Base-by-base conservation (phyloP, 2,329 filamentous ascomycete genomes). In the Phaeosphaeriaceae sp. region DNA sequence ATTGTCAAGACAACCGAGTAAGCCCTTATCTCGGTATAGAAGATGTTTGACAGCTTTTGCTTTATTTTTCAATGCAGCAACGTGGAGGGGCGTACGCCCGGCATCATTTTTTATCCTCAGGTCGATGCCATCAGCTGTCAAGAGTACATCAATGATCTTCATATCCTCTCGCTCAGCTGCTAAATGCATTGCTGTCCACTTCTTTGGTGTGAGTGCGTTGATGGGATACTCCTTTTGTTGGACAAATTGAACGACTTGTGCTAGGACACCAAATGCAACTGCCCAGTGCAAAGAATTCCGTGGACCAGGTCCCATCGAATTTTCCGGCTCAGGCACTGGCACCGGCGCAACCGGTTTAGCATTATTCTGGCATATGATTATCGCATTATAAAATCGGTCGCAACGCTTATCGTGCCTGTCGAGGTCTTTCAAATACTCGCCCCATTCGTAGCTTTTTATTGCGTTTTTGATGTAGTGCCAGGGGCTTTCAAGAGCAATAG, bases 271-370 rank as follows among this genome's bases (percentile, higher is more conserved):
- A 4, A 60, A 42, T 0, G 56, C 56, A 13, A 54, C 56, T 13
- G 59, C 56, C 56, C 54, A 56, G 26, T 62, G 59, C 1, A 62
- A 48, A 6, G 56, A 50, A 20, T 62, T 62, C 3, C 54, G 54
- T 2, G 46, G 50, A 2, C 46, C 59, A 13, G 59, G 56, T 3
- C 56, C 59, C 44, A 53, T 53, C 6, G 42, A 20, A 8, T 46
- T 51, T 17, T 49, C 43, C 38, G 30, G 26, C 11, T n/a, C 29
- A 36, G 20, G 28, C 6, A 8, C 23, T 6, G 23, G 23, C 3
- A 8, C 11, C 6, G 23, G 23, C 6, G 23, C 7, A 26, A 26
- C 23, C 6, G 3, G 23, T 11, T 26, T 26, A 7, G 11, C 11
- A 11, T 11, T 26, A 6, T 50, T 46, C 18, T 49, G 18, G n/a